Evolutionary conservation across 192 early-diverging fungal genomes (phyloP).

Genomic region (Coemansia sp.): DNA sequence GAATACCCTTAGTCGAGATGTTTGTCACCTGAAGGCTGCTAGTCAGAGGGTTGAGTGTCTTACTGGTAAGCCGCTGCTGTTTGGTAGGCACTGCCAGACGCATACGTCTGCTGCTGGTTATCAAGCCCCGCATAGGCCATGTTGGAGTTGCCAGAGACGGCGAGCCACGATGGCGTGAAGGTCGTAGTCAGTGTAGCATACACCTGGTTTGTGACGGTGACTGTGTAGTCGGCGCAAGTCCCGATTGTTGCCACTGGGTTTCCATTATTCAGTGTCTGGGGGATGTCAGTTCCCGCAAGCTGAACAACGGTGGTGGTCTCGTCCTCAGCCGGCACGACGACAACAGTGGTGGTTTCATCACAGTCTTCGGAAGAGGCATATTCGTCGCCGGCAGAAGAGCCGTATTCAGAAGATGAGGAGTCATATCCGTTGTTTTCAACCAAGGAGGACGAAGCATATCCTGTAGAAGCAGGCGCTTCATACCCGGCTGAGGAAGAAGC

Average conservation of each 20-base stretch:
- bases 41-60: background rate
- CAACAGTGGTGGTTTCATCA: conserved; percentile 13
- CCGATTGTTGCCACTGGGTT: conserved; percentile 42
- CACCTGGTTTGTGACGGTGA: conserved; percentile 44
- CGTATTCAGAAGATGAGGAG: conserved; percentile 10
- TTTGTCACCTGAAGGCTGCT: background rate
- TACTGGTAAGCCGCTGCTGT: conserved; percentile 2
- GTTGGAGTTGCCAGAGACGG: conserved; percentile 13
- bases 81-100: background rate
- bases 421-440: background rate
- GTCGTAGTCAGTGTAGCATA: conserved; percentile 42
- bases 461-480: background rate
- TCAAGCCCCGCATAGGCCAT: background rate
- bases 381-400: conserved; percentile 11
- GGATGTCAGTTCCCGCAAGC: conserved; percentile 31
- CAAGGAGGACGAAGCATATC: background rate
- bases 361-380: conserved; percentile 17
- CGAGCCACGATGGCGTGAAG: conserved; percentile 42
- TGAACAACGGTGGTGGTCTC: conserved; percentile 35
- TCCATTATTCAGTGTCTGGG: conserved; percentile 38
- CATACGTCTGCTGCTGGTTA: background rate
- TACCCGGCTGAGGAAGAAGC: too few relatives aligned
- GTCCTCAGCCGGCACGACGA: conserved; percentile 17
- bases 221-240: conserved; percentile 42
- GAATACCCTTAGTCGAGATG: too few relatives aligned